Percentiles rank a stretch among this genome's conserved stretches.
Conservation (phyloP, 2,329 filamentous ascomycete species). For the Colletotrichum phormii region DNA sequence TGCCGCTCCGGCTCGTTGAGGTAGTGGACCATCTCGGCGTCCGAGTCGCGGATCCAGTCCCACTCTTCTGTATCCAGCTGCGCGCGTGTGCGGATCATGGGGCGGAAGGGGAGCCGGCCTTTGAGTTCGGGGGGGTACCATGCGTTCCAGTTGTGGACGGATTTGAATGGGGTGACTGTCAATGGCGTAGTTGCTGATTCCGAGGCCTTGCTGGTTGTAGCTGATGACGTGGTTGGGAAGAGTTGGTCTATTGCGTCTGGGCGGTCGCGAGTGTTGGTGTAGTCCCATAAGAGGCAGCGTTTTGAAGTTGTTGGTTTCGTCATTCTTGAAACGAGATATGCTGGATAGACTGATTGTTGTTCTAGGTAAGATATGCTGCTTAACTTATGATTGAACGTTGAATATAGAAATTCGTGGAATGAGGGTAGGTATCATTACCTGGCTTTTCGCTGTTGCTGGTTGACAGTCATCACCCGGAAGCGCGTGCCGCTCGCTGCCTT, state of each 20-base stretch:
- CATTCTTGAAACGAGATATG: background rate
- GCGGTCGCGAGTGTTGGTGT: slow-evolving; percentile 51
- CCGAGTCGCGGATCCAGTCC: slow-evolving; percentile 42
- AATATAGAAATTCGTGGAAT: too few species aligned
- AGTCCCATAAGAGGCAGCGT: slow-evolving; percentile 56
- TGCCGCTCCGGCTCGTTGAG: slow-evolving; percentile 59
- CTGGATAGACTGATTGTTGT: background rate
- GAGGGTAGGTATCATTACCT: background rate
- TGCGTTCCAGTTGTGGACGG: slow-evolving; percentile 55
- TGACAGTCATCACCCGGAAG: background rate
- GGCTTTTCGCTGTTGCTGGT: background rate
- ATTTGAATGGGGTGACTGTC: slow-evolving; percentile 44
- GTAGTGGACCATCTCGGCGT: slow-evolving; percentile 52
- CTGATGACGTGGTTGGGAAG: slow-evolving; percentile 34
- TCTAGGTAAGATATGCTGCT: too few species aligned
- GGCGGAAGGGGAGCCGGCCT: slow-evolving; percentile 50
- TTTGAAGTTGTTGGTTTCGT: slow-evolving; percentile 39
- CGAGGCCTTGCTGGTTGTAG: background rate
- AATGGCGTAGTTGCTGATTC: background rate
- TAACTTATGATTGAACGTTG: too few species aligned
- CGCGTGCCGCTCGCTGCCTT: background rate
- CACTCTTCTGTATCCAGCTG: slow-evolving; percentile 53
- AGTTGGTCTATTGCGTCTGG: slow-evolving; percentile 50
- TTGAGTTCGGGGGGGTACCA: slow-evolving; percentile 52
- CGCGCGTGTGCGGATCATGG: slow-evolving; percentile 53